Base-by-base conservation (phyloP, 2,329 filamentous ascomycete species). In the Huntiella moniliformis region DNA sequence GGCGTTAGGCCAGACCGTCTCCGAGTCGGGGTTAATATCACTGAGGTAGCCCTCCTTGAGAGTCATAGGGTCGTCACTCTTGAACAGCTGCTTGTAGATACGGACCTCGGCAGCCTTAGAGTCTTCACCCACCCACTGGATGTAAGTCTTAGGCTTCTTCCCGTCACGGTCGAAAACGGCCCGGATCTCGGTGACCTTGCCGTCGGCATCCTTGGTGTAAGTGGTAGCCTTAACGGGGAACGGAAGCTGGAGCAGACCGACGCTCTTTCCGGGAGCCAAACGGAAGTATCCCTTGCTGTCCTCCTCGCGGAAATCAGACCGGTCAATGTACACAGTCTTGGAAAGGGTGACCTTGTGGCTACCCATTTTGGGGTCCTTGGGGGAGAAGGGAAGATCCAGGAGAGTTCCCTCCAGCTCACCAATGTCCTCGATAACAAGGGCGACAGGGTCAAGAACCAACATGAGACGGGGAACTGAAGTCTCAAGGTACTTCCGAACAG, bases 391-490 rank as follows among this genome's bases (percentile, higher is more conserved):
- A 6, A 88, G 60, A 45, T 80, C 72, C 3, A 88, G 59, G 50
- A 81, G 72, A 38, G 58, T 51, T 5, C 59, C 61, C 28, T 82
- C 74, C 44, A 81, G 68, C 45, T 82, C 79, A 11, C 78, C 71
- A 0, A 82, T 68, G 55, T 88, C 82, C 53, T 91, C 82, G 49
- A 95, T 85, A 28, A 84, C 67, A 10, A 95, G 77, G 32, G 77
- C 79, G 39, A 95, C 67, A 0, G 88, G 88, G 53, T 95, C 85
- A 15, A 94, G 71, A 2, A 96, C 75, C 28, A 95, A 70, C 81
- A 92, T 91, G 10, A 95, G 70, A 18, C 88, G 78, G 2, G 88
- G 87, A 0, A 94, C 86, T 0, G 83, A 86, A 42, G 74, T 74
- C 60, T 96, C 88, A 11, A 96, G 77, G 58, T 94, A 92, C 52